Percentiles rank a stretch among this genome's conserved stretches.
Conservation (phyloP, 176 grass and related monocot genomes). For the Cocos nucifera region DNA sequence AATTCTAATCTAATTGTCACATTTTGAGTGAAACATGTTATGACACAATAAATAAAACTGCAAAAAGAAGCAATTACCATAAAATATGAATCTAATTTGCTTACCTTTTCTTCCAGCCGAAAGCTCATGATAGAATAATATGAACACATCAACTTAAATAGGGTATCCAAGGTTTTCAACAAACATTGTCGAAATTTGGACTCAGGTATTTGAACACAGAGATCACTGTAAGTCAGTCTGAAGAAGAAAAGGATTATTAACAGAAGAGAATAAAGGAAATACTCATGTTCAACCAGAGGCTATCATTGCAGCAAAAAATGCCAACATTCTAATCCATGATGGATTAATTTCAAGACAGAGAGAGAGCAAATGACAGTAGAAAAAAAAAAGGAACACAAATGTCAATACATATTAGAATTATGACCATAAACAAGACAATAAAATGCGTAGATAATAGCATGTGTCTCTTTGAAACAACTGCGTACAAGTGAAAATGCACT, state of each 20-base stretch:
- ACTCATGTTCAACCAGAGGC: neutral
- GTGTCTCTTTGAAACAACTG: neutral
- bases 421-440: no score
- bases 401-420: no score
- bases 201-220: constrained; percentile 91
- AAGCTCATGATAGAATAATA: constrained; percentile 93
- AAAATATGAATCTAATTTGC: constrained; percentile 5
- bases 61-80: neutral
- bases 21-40: no score
- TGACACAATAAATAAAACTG: no score
- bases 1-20: no score
- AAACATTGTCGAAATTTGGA: constrained; percentile 84
- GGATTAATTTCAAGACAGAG: no score
- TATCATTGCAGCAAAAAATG: neutral
- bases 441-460: no score
- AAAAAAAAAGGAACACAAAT: no score
- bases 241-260: constrained; percentile 13
- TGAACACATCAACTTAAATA: constrained; percentile 88
- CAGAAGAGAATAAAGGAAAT: neutral
- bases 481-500: neutral
- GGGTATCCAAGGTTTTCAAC: constrained; percentile 73
- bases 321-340: neutral
- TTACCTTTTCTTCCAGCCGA: constrained; percentile 56
- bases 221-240: constrained; percentile 98
- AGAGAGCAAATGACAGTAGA: no score